Percentiles rank a stretch among this genome's conserved stretches.
Evolutionary conservation across 352 stramenopile genomes (phyloP).

Genomic region (Plasmopara viticola): DNA sequence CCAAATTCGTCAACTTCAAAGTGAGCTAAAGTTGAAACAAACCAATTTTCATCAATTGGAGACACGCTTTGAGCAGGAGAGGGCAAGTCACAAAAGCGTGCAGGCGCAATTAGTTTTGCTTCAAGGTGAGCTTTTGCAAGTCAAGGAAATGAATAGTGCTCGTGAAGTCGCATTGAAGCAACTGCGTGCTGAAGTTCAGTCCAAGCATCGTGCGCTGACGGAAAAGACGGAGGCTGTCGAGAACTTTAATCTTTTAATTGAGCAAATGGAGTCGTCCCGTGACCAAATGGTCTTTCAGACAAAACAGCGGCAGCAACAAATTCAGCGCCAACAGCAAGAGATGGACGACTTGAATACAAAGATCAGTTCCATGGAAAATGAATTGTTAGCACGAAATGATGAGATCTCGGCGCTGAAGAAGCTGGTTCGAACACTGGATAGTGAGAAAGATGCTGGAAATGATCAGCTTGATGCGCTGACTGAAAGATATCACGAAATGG

Average conservation of each 20-base stretch:
- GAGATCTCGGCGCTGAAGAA: constrained; percentile 65
- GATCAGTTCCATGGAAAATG: constrained; percentile 35
- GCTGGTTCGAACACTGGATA: constrained; percentile 55
- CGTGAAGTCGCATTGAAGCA: constrained; percentile 53
- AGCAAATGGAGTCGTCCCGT: constrained; percentile 79
- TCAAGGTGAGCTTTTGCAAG: constrained; percentile 54
- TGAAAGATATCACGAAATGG: constrained; percentile 59
- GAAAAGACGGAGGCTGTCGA: constrained; percentile 61
- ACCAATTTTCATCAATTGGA: constrained; percentile 48
- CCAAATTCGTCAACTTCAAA: constrained; percentile 59
- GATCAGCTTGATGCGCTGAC: constrained; percentile 68
- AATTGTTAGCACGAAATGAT: constrained; percentile 32
- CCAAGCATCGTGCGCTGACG: constrained; percentile 48
- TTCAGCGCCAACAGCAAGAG: constrained; percentile 49
- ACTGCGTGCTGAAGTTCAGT: constrained; percentile 47
- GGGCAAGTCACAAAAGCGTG: constrained; percentile 40
- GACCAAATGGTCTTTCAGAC: constrained; percentile 74
- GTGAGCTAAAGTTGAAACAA: constrained; percentile 49
- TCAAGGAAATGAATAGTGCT: constrained; percentile 43
- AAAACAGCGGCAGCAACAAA: constrained; percentile 66
- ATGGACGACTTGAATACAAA: constrained; percentile 49
- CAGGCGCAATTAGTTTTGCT: constrained; percentile 52
- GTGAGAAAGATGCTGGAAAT: constrained; percentile 64
- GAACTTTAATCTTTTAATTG: constrained; percentile 67
- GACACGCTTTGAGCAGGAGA: constrained; percentile 62